Evolutionary conservation across 768 basidiomycete genomes (phyloP).

Genomic region (Rhodotorula babjevae): DNA sequence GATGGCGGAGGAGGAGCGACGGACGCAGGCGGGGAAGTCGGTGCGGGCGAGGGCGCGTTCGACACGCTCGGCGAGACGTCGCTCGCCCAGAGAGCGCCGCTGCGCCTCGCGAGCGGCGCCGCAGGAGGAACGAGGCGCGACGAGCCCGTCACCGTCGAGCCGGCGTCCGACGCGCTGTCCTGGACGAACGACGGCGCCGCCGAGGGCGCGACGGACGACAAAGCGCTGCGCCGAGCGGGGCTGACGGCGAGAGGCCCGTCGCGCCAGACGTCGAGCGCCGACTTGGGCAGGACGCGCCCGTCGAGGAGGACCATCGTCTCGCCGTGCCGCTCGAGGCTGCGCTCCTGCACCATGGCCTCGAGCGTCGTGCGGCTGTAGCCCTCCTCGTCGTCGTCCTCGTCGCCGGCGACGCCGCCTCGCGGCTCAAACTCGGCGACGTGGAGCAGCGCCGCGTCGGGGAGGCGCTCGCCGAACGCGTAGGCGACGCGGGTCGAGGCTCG

Average conservation of each 20-base stretch:
- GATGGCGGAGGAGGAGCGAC: neutral
- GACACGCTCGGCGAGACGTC: neutral
- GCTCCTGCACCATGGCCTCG: neutral
- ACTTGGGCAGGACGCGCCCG: conserved; percentile 20
- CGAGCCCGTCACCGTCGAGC: neutral
- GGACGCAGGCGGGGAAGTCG: too few species aligned
- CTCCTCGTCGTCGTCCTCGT: neutral
- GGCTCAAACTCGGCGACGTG: conserved; percentile 21
- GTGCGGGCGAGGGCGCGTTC: neutral
- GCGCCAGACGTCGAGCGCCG: conserved; percentile 24
- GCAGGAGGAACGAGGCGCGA: neutral
- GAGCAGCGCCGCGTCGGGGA: conserved; percentile 18
- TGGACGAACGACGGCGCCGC: neutral
- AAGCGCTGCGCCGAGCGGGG: neutral
- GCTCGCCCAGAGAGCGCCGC: neutral
- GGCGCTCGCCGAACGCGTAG: conserved; percentile 30
- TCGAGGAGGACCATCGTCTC: conserved; percentile 12
- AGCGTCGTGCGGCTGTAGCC: neutral
- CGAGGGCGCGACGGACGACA: neutral
- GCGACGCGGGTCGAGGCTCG: conserved; percentile 21
- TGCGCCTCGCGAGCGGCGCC: neutral
- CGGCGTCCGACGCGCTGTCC: neutral
- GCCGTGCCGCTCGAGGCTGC: conserved; percentile 10
- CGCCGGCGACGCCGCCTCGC: conserved; percentile 9
- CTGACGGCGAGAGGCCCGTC: neutral